phyloP scores from a whole-genome alignment of 2,329 filamentous ascomycete genomes.

The Trichoderma afroharzianum region DNA sequence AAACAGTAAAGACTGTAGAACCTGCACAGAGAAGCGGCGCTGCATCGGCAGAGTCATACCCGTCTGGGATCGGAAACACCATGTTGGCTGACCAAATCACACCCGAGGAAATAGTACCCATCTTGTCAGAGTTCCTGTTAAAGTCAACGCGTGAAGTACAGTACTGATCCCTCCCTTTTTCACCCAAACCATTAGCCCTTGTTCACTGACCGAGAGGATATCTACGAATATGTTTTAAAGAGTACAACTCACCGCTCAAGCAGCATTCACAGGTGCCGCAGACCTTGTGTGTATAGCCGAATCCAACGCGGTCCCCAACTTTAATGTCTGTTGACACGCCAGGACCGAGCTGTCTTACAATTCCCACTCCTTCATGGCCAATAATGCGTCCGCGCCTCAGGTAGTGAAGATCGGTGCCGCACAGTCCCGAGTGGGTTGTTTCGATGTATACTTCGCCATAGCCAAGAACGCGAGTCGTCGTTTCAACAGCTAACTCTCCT shows the following conservation, averaged over 20 bases:
- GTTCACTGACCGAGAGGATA: background rate
- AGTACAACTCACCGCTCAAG: background rate
- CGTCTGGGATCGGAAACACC: constrained; percentile 2
- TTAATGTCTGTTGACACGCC: background rate
- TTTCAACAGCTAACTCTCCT: background rate
- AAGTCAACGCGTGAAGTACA: background rate
- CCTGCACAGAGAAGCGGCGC: background rate
- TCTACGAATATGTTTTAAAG: background rate
- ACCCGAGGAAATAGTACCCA: background rate
- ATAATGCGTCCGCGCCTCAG: background rate
- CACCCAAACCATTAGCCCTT: background rate
- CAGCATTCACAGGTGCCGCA: background rate
- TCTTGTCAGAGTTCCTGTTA: background rate
- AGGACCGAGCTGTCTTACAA: background rate
- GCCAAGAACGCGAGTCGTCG: background rate
- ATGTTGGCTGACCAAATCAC: background rate
- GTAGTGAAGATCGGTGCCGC: background rate
- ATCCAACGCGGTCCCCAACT: background rate
- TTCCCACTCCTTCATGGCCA: background rate
- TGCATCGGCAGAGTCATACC: background rate
- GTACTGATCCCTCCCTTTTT: background rate
- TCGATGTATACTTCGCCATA: background rate
- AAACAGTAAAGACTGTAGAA: background rate
- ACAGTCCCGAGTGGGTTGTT: background rate
- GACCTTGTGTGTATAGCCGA: background rate